Base-by-base conservation (phyloP, 2,329 filamentous ascomycete genomes). In the Chaetomiaceae sp. region DNA sequence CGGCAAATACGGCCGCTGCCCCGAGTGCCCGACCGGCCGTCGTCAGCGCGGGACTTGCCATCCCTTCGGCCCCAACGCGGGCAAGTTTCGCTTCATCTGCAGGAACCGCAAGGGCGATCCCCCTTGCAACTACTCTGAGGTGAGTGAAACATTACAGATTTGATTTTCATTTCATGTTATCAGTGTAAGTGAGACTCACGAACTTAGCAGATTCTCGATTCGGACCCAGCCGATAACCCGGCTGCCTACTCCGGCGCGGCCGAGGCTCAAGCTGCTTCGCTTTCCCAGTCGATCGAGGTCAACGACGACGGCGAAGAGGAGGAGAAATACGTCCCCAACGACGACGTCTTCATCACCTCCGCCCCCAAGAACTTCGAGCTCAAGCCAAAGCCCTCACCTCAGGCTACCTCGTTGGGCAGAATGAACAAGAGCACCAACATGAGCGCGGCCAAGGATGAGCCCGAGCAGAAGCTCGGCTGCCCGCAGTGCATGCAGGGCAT, bases 1-100 rank as follows among this genome's bases (percentile, higher is more conserved):
- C 33, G 36, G 34, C 34, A 56, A 53, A 31, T 61, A 61, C 39
- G 59, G 59, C 5, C 48, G 23, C 6, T 61, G 59, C 47, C 57
- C 59, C 3, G 15, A 15, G 22, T 59, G 56, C 51, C 20, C 9
- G 9, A 39, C 40, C 8, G 59, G 59, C 23, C 53, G 51, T 15
- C 53, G 54, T n/a, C 27, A 54, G 15, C 50, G 59, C 34, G 43
- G n/a, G 19, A 46, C 37, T 23, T 57, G 51, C 52, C 49, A 53
- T 15, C 54, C 37, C 22, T 2, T 36, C 7, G 52, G 54, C 20
- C 39, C 37, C 3, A 22, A 55, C 52, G 15, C 34, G 6, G 57
- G 55, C 39, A 51, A 54, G 42, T 59, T 43, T 36, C 47, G 51
- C 4, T 59, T 53, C 23, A 22, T 54, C 23, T 57, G 55, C 55